phyloP scores from a whole-genome alignment of 768 basidiomycete species.

The Kwoniella shandongensis region DNA sequence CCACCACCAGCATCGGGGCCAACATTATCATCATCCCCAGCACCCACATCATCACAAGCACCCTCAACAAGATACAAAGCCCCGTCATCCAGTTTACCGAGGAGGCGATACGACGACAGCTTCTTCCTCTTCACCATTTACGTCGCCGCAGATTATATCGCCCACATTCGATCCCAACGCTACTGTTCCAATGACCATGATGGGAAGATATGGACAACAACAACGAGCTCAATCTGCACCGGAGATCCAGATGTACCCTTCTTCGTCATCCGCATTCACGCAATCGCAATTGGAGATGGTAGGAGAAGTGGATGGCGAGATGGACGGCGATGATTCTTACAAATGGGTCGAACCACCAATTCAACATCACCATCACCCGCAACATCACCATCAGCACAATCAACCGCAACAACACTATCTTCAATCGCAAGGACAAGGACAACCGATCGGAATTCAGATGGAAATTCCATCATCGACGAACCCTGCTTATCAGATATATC shows the following conservation, averaged over 20 bases:
- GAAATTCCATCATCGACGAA: background rate
- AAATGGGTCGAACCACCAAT: constrained; percentile 5
- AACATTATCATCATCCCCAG: background rate
- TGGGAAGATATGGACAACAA: constrained; percentile 9
- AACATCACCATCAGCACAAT: background rate
- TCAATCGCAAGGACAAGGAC: background rate
- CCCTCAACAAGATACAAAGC: background rate
- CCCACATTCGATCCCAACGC: constrained; percentile 15
- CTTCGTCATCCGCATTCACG: constrained; percentile 1
- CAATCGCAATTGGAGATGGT: background rate
- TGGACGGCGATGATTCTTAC: background rate
- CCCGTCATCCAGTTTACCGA: background rate
- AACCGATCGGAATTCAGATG: background rate
- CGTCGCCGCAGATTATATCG: constrained; percentile 13
- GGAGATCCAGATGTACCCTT: background rate
- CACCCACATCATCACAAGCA: constrained; percentile 1
- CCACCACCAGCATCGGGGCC: background rate
- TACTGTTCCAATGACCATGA: background rate
- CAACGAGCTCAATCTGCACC: background rate
- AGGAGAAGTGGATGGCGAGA: background rate
- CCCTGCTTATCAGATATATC: background rate
- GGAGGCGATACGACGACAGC: background rate
- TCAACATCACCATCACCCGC: background rate
- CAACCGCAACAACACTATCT: constrained; percentile 2
- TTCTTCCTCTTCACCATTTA: constrained; percentile 6